Percentiles rank a stretch among this genome's conserved stretches.
Evolutionary conservation across 495 filamentous ascomycete genomes (phyloP).

Genomic region (Hyaloscypha variabilis): DNA sequence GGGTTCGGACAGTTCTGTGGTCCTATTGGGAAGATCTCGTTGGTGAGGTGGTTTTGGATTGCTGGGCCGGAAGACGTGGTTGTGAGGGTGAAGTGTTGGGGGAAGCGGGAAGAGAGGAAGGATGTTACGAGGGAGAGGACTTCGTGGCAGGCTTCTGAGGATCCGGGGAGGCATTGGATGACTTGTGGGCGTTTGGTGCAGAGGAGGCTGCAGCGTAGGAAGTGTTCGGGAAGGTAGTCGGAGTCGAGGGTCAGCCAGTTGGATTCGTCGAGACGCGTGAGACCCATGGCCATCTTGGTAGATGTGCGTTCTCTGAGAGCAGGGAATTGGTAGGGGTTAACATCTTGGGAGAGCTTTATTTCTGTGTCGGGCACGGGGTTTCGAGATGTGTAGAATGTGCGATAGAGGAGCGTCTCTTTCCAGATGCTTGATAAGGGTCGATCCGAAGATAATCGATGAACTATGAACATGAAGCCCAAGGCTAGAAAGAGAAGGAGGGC

Average conservation of each 20-base stretch:
- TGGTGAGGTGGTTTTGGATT: conserved; percentile 52
- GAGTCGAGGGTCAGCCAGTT: conserved; percentile 61
- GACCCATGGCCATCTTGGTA: conserved; percentile 53
- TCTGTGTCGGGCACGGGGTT: not conserved
- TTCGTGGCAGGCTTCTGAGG: conserved; percentile 52
- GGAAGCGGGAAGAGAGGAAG: conserved; percentile 52
- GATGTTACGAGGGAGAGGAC: conserved; percentile 50
- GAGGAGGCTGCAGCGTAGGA: conserved; percentile 46
- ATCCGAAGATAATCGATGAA: not conserved
- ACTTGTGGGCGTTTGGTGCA: conserved; percentile 44
- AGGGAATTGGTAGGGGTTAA: conserved; percentile 28
- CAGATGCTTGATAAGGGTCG: not conserved
- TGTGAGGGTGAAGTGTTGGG: conserved; percentile 44
- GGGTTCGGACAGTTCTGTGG: conserved; percentile 38
- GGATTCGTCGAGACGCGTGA: conserved; percentile 49
- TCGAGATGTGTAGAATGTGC: not conserved
- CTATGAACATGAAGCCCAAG: not conserved
- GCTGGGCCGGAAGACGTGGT: conserved; percentile 18
- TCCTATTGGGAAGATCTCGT: conserved; percentile 47
- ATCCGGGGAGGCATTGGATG: conserved; percentile 52
- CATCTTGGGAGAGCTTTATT: conserved; percentile 5
- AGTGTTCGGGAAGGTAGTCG: conserved; percentile 52
- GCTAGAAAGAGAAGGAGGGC: not conserved
- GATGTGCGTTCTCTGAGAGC: conserved; percentile 16
- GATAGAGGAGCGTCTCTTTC: not conserved